A percentile compares a stretch with the other conserved stretches of the same genome.
These are phyloP conservation scores for Medicago lupulina DNA, from an alignment of 306 rosid genomes.

Conservation along the genomic window DNA sequence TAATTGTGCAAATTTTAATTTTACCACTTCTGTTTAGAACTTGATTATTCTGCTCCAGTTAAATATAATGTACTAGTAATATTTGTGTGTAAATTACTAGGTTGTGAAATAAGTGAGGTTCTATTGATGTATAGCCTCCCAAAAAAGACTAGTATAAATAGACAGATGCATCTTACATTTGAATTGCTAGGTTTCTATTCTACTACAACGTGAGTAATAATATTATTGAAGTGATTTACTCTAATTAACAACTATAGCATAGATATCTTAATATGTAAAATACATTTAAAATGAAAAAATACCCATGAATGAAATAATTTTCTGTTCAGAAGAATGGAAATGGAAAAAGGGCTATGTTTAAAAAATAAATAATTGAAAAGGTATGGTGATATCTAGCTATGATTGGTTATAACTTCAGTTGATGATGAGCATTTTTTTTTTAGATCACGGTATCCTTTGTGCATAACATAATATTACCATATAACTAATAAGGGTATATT, in stretches of 20 bases:
- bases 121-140: background rate
- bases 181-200: background rate
- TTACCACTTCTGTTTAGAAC: conserved; percentile 50
- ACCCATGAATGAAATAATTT: no score
- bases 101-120: conserved; percentile 42
- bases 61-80: background rate
- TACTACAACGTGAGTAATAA: background rate
- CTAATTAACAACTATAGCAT: background rate
- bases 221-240: background rate
- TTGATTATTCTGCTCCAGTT: background rate
- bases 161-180: background rate
- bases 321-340: no score
- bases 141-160: background rate
- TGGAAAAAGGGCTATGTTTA: no score
- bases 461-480: no score
- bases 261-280: no score
- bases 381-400: no score
- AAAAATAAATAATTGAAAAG: no score
- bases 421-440: no score
- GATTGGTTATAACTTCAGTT: no score
- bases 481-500: no score
- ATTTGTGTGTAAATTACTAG: background rate
- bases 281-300: no score
- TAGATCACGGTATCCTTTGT: no score
- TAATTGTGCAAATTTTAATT: conserved; percentile 66